Conservation (phyloP, 768 basidiomycete species). For the Asterophora lycoperdoides region DNA sequence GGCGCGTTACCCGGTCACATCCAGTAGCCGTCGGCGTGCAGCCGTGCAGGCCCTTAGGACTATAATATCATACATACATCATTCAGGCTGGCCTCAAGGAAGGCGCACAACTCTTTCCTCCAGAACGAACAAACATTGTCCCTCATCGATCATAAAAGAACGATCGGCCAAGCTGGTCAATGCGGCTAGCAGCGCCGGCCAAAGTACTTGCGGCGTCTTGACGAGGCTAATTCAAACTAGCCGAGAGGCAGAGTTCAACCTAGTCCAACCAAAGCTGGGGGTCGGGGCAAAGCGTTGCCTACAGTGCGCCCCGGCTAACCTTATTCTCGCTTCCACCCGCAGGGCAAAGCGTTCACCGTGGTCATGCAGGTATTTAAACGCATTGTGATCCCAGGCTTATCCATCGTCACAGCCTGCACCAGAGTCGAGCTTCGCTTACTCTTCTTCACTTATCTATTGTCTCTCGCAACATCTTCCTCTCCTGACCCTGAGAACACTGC, state of each 20-base stretch:
- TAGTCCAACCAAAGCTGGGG: not conserved
- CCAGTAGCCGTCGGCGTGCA: no score
- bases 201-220: not conserved
- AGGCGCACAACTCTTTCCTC: no score
- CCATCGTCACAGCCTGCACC: not conserved
- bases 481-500: not conserved
- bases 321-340: not conserved
- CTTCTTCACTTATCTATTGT: not conserved
- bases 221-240: not conserved
- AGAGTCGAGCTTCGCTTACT: not conserved
- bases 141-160: no score
- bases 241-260: not conserved
- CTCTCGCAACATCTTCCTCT: no score
- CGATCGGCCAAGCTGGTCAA: no score
- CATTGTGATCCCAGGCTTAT: not conserved
- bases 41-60: no score
- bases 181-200: no score
- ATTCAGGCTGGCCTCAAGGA: no score
- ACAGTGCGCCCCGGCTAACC: not conserved
- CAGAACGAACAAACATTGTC: no score
- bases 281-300: not conserved
- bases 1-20: no score
- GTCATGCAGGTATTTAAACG: not conserved
- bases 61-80: no score
- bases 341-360: slow-evolving; percentile 1